Percentiles rank a stretch among this genome's conserved stretches.
phyloP scores from a whole-genome alignment of 2,329 filamentous ascomycete genomes.

The Aspergillus texensis region DNA sequence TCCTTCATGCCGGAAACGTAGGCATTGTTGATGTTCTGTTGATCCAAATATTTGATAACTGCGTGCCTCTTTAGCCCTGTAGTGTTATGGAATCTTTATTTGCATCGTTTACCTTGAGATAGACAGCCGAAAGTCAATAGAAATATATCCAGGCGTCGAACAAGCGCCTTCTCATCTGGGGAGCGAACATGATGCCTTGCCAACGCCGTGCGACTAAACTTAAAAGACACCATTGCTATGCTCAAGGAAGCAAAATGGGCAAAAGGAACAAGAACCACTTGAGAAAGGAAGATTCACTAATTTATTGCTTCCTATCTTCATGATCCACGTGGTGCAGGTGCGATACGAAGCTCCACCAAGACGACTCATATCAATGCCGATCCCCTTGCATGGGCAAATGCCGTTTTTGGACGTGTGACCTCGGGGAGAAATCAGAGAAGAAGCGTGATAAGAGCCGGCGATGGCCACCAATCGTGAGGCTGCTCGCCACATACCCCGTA shows the following conservation, averaged over 20 bases:
- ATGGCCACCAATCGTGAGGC: neutral
- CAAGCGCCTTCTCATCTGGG: neutral
- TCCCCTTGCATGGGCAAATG: neutral
- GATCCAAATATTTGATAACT: neutral
- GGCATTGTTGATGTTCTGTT: slow-evolving; percentile 4
- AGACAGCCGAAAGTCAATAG: neutral
- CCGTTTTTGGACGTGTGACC: neutral
- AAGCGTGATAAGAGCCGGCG: slow-evolving; percentile 2
- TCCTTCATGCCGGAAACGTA: slow-evolving; percentile 3
- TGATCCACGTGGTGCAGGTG: neutral
- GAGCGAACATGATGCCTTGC: neutral
- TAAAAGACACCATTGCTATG: neutral
- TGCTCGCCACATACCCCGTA: neutral
- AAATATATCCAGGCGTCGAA: neutral
- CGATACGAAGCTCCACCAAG: neutral
- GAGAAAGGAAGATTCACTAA: neutral
- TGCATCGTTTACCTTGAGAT: neutral
- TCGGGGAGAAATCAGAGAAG: no score
- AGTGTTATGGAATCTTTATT: neutral
- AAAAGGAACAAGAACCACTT: no score
- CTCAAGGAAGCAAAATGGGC: neutral
- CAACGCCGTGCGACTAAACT: neutral
- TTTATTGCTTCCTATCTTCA: neutral
- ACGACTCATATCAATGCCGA: neutral
- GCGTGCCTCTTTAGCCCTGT: no score